These are phyloP conservation scores for Pogostemon cablin DNA, from an alignment of 257 asterid species.

Conservation along the genomic window DNA sequence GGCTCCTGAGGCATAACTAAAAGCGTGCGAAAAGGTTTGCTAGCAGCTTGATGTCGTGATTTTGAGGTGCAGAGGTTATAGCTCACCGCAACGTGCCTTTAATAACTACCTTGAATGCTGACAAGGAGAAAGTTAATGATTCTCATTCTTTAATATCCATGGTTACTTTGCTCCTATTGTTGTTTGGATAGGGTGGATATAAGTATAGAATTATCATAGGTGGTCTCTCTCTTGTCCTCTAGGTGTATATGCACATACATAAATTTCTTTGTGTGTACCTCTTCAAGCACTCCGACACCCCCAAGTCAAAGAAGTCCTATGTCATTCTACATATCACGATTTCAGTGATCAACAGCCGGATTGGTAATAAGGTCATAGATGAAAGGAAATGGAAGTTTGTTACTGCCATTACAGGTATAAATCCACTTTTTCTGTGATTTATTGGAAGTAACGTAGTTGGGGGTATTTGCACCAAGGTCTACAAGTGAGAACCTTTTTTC, in stretches of 20 bases:
- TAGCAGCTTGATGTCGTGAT: too few species aligned
- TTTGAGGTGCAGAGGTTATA: too few species aligned
- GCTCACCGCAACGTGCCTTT: too few species aligned
- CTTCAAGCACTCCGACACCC: neutral
- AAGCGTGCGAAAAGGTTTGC: too few species aligned
- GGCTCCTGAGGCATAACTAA: too few species aligned
- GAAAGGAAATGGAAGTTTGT: conserved; percentile 9
- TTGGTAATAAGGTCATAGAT: neutral
- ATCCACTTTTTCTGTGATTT: neutral
- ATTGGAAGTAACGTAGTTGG: neutral
- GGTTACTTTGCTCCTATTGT: conserved; percentile 7
- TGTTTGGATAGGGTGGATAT: neutral
- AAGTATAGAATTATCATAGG: neutral
- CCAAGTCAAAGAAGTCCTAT: neutral
- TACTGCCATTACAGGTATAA: neutral
- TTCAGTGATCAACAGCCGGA: neutral
- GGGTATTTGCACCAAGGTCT: too few species aligned
- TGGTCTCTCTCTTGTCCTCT: neutral
- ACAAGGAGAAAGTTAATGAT: conserved; percentile 1
- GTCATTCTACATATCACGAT: neutral
- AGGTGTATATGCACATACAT: neutral
- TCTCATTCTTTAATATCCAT: conserved; percentile 18
- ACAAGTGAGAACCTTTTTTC: too few species aligned
- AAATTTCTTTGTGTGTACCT: neutral
- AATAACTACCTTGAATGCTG: too few species aligned